These are phyloP conservation scores for Chytriomyces sp. DNA, from an alignment of 192 early-diverging fungal species.

Conservation along the genomic window DNA sequence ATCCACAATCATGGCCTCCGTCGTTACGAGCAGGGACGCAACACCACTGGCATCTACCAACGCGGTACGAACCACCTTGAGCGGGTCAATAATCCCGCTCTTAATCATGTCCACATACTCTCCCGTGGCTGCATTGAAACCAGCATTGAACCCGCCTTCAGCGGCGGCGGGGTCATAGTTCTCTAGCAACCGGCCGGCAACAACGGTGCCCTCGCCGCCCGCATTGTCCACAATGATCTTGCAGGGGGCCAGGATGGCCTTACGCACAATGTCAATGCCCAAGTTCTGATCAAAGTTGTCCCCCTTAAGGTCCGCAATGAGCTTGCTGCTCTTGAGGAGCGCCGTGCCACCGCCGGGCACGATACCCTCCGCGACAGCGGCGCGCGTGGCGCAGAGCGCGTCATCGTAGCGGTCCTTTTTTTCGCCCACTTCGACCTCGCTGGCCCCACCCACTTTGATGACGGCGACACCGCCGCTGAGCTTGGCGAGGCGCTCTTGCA, in stretches of 20 bases:
- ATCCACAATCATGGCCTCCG: constrained; percentile 98
- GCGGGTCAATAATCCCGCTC: constrained; percentile 95
- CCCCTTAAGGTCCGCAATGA: constrained; percentile 79
- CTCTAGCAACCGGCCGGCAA: constrained; percentile 95
- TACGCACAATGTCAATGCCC: constrained; percentile 93
- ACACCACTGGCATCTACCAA: constrained; percentile 96
- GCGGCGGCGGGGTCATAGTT: constrained; percentile 56
- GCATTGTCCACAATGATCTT: constrained; percentile 97
- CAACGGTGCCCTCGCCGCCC: constrained; percentile 94
- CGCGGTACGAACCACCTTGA: constrained; percentile 99
- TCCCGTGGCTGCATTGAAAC: constrained; percentile 87
- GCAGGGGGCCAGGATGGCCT: constrained; percentile 91
- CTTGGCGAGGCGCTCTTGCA: constrained; percentile 99
- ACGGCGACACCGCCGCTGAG: constrained; percentile 98
- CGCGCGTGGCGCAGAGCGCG: constrained; percentile 97
- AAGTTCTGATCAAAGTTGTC: constrained; percentile 99
- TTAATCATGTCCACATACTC: constrained; percentile 97
- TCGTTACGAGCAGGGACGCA: constrained; percentile 95
- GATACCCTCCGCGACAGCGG: constrained; percentile 99
- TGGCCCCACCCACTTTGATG: constrained; percentile 96
- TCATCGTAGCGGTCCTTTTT: constrained; percentile 99
- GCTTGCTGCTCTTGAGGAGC: constrained; percentile 88
- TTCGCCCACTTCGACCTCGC: constrained; percentile 99
- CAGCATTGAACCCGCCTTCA: constrained; percentile 75
- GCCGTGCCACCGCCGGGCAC: constrained; percentile 98